These are phyloP conservation scores for Tolypocladium capitatum DNA, from an alignment of 2,329 filamentous ascomycete genomes.

Conservation along the genomic window DNA sequence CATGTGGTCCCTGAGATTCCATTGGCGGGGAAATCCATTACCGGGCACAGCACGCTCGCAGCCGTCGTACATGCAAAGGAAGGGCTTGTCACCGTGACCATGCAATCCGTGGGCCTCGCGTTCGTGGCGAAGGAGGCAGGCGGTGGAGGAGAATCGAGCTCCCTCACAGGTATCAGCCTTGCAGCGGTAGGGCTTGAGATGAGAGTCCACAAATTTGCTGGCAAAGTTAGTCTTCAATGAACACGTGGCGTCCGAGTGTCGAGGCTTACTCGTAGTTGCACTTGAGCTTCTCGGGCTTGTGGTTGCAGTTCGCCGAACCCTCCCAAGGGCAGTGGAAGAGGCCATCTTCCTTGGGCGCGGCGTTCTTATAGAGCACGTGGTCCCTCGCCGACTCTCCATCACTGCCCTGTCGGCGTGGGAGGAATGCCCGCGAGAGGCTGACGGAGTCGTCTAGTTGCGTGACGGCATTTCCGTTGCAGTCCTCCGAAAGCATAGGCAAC, in stretches of 20 bases:
- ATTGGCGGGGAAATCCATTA: slow-evolving; percentile 85
- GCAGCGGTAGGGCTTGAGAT: slow-evolving; percentile 93
- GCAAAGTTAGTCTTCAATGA: slow-evolving; percentile 10
- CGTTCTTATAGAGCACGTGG: slow-evolving; percentile 60
- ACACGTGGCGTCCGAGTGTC: slow-evolving; percentile 4
- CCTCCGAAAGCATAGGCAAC: slow-evolving; percentile 15
- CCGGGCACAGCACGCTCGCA: slow-evolving; percentile 73
- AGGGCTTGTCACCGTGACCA: slow-evolving; percentile 84
- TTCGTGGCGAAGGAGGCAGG: slow-evolving; percentile 87
- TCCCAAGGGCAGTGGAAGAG: slow-evolving; percentile 90
- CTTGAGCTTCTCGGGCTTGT: slow-evolving; percentile 92
- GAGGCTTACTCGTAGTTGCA: slow-evolving; percentile 93
- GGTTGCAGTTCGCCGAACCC: slow-evolving; percentile 58
- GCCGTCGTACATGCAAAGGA: slow-evolving; percentile 74
- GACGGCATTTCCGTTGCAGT: slow-evolving; percentile 10
- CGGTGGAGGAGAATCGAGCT: slow-evolving; percentile 85
- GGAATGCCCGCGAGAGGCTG: slow-evolving; percentile 23
- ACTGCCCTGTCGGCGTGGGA: slow-evolving; percentile 32
- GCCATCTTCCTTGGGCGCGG: slow-evolving; percentile 53
- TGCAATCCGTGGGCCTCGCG: slow-evolving; percentile 93
- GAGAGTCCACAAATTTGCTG: slow-evolving; percentile 95
- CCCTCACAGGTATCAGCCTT: slow-evolving; percentile 73
- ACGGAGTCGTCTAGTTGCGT: slow-evolving; percentile 17
- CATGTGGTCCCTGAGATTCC: slow-evolving; percentile 97
- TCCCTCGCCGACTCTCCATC: slow-evolving; percentile 48